Evolutionary conservation across 108 stramenopile species (phyloP).

Genomic region (Conticribra guillardii): DNA sequence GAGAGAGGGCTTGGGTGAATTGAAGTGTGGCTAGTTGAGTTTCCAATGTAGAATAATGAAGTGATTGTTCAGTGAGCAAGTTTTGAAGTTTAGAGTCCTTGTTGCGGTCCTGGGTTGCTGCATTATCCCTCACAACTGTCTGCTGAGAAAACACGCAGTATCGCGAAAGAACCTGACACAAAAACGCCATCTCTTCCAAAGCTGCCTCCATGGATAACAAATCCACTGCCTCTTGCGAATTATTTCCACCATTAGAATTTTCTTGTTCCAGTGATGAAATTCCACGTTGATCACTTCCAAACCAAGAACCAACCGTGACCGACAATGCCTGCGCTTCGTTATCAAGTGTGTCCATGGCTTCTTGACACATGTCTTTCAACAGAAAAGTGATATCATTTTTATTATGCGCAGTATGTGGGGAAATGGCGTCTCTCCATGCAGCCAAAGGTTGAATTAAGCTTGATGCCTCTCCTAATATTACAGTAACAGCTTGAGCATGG

Average conservation of each 20-base stretch:
- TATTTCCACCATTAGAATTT: not conserved
- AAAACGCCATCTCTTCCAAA: slow-evolving; percentile 85
- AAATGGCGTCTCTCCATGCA: slow-evolving; percentile 70
- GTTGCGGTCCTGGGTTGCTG: slow-evolving; percentile 1
- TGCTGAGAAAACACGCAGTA: slow-evolving; percentile 51
- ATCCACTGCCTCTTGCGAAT: slow-evolving; percentile 12
- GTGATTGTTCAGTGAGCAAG: slow-evolving; percentile 48
- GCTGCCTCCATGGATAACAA: slow-evolving; percentile 57
- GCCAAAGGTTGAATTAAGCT: slow-evolving; percentile 80
- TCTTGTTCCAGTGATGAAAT: slow-evolving; percentile 27
- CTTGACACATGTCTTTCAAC: slow-evolving; percentile 49
- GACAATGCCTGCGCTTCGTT: slow-evolving; percentile 69
- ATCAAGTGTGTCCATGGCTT: slow-evolving; percentile 63
- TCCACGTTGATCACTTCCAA: slow-evolving; percentile 57
- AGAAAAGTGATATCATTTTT: slow-evolving; percentile 6
- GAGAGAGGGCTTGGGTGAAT: slow-evolving; percentile 45
- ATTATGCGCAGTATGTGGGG: slow-evolving; percentile 19
- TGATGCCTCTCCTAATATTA: slow-evolving; percentile 75
- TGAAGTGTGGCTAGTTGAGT: slow-evolving; percentile 44
- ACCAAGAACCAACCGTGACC: slow-evolving; percentile 74
- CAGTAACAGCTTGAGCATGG: slow-evolving; percentile 70
- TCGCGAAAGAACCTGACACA: slow-evolving; percentile 75
- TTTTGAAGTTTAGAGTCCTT: slow-evolving; percentile 25
- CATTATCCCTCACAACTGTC: slow-evolving; percentile 14
- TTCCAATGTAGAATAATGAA: slow-evolving; percentile 48